Percentiles rank a stretch among this genome's conserved stretches.
Evolutionary conservation across 306 rosid species (phyloP).

Genomic region (Begonia masoniana): DNA sequence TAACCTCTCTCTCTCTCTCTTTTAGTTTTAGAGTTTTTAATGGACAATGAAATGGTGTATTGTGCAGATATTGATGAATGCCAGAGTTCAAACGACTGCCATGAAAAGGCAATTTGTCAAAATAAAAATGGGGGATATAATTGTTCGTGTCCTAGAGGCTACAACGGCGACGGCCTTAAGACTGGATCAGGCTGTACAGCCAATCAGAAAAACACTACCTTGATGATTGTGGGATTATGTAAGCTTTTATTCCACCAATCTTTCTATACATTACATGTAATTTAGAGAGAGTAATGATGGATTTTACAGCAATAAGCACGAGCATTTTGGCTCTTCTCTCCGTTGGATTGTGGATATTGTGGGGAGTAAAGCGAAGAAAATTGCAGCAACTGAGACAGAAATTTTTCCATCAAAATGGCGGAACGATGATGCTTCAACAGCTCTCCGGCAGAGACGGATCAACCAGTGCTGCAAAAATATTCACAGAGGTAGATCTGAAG

Average conservation of each 20-base stretch:
- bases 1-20: too few species aligned
- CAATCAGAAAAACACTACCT: neutral
- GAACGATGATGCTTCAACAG: neutral
- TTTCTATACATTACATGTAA: too few species aligned
- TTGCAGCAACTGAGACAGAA: neutral
- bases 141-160: neutral
- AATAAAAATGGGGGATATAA: neutral
- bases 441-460: neutral
- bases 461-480: neutral
- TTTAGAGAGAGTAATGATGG: neutral
- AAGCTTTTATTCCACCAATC: too few species aligned
- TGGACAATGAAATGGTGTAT: too few species aligned
- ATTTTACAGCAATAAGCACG: slow-evolving; percentile 1
- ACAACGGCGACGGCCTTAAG: neutral
- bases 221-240: neutral
- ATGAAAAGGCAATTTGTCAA: neutral
- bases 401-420: neutral
- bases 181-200: neutral
- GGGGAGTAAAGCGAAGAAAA: neutral
- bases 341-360: neutral
- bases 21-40: too few species aligned
- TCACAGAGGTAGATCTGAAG: neutral
- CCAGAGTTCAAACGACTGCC: neutral
- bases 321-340: neutral
- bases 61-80: neutral